Evolutionary conservation across 345 rosid genomes (phyloP), one percentile per base, ranked within the genome.

Genomic region (Euphorbia tirucalli): DNA sequence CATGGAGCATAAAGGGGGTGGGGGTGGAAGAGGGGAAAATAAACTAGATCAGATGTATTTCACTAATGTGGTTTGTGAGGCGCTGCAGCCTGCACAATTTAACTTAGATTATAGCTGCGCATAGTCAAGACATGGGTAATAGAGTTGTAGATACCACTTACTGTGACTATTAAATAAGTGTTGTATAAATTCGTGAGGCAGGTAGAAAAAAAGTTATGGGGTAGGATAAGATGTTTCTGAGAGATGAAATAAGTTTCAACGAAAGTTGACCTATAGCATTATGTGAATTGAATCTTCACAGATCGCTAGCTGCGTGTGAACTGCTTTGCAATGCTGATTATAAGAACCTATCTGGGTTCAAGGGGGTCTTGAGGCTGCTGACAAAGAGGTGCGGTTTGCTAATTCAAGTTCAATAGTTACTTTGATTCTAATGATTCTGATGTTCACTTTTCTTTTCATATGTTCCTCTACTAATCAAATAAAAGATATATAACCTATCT

Each of bases 241-340:
- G 3, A 30, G 22, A 30, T 60, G 16, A 15, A 60, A 59, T 59
- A 39, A 32, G 30, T 52, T 61, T 46, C 18, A 28, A 41, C n/a
- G 7, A 52, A 18, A 43, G 48, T 11, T 48, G 28, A 52, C 22
- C 61, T 67, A 3, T 60, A 7, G 30, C 61, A 62, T 78, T 56
- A 61, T 30, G 31, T 41, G 44, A 41, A 41, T 61, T 78, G 49
- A 44, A 67, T 72, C 22, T 72, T 75, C 61, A 66, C 87, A 93
- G 97, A 79, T 93, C 98, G 59, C 80, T 93, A 60, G 98, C 96
- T 81, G 97, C 98, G 58, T 93, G 96, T 31, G 98, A 93, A 75
- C 77, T 86, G 55, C 82, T 93, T 14, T 77, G 58, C 65, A 87
- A 86, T 80, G 83, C 92, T 63, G 97, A 97, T 28, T 93, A 90